Evolutionary conservation across 2,329 filamentous ascomycete genomes (phyloP), one percentile per base, ranked within the genome.

Genomic region (Fusarium sp.): DNA sequence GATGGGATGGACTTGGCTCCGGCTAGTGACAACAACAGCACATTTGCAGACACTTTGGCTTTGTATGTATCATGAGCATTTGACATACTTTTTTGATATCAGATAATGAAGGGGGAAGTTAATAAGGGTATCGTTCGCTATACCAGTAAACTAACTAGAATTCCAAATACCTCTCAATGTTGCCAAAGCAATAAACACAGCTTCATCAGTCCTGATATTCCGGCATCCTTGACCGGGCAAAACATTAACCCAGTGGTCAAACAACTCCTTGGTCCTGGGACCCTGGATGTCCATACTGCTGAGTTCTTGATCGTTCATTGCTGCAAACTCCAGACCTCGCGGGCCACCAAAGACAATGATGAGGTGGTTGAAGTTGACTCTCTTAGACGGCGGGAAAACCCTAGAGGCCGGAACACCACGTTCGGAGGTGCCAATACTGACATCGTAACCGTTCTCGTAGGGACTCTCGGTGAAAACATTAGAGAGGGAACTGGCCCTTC

Each of bases 221-320:
- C 94, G 86, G 79, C 93, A 95, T 2, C 93, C 94, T 81, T 97
- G 94, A 3, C 90, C 90, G 7, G 93, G 93, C 72, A 95, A 86
- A 48, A 96, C 86, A 80, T 97, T 93, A 24, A 97, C 86, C 93
- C 93, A 97, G 74, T 91, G 87, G 81, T 97, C 94, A 79, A 97
- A 97, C 56, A 95, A 80, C 73, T 93, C 90, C 72, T 86, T 88
- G 13, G 91, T 91, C 69, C 89, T 90, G 30, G 86, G 85, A 38
- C 91, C 90, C 11, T 86, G 85, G 20, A 95, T 88, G 1, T 90
- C 91, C 79, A 91, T 90, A 48, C 84, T 85, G 54, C 83, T 84
- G 38, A 92, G 81, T 57, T 87, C 82, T 28, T 83, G 81, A 72
- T 90, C 88, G 70, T 90, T 90, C 82, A 88, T 86, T 7, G 93